These are phyloP conservation scores for Hygrophorus pudorinus DNA, from an alignment of 768 basidiomycete species.

Conservation along the genomic window DNA sequence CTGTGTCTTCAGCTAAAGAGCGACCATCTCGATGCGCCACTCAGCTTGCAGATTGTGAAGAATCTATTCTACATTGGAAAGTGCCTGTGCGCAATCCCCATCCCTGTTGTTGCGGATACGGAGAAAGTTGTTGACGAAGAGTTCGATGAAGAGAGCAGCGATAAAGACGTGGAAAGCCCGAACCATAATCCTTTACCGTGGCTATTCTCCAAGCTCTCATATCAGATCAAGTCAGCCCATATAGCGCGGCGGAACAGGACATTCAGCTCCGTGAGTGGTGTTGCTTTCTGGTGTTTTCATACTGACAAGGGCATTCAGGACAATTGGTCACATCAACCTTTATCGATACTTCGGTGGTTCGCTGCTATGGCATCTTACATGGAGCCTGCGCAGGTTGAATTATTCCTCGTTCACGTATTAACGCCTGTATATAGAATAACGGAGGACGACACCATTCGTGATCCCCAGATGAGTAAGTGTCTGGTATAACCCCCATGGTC, in stretches of 20 bases:
- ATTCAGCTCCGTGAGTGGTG: constrained; percentile 29
- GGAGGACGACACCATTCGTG: constrained; percentile 79
- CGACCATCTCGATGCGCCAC: constrained; percentile 57
- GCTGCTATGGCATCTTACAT: constrained; percentile 81
- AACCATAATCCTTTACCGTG: constrained; percentile 61
- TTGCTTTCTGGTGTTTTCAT: constrained; percentile 7
- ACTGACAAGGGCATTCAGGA: constrained; percentile 29
- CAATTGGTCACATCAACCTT: constrained; percentile 77
- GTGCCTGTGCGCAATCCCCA: constrained; percentile 49
- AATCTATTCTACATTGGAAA: constrained; percentile 90
- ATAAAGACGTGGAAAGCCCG: constrained; percentile 15
- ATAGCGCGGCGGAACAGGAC: constrained; percentile 55
- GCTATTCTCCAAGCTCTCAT: constrained; percentile 92
- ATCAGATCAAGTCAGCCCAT: constrained; percentile 69
- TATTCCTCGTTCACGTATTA: constrained; percentile 75
- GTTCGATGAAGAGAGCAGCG: constrained; percentile 20
- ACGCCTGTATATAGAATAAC: constrained; percentile 79
- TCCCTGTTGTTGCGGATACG: constrained; percentile 8
- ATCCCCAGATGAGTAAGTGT: constrained; percentile 62
- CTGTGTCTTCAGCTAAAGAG: constrained; percentile 74
- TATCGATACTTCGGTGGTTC: constrained; percentile 83
- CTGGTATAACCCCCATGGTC: neutral
- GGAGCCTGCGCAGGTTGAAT: constrained; percentile 44
- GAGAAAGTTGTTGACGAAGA: constrained; percentile 14
- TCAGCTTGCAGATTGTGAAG: constrained; percentile 84